Percentiles rank a stretch among this genome's conserved stretches.
phyloP scores from a whole-genome alignment of 2,329 filamentous ascomycete genomes.

The Penicillium sp. region DNA sequence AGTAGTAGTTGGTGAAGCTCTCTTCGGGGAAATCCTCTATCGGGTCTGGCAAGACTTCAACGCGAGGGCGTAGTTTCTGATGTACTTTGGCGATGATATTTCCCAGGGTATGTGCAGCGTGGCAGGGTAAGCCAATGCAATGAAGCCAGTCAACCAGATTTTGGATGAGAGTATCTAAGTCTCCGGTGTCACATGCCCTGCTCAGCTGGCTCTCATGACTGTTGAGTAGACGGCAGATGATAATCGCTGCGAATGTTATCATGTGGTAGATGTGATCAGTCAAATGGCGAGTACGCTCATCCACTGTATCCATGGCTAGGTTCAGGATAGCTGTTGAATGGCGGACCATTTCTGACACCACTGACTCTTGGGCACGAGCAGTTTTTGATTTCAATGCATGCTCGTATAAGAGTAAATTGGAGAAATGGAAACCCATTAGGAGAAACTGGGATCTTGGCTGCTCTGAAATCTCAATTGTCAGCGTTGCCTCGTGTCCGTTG shows the following conservation, averaged over 20 bases:
- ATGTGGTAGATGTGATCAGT: conserved; percentile 52
- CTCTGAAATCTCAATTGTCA: conserved; percentile 21
- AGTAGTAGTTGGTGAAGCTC: conserved; percentile 27
- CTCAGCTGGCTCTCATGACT: conserved; percentile 38
- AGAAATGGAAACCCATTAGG: conserved; percentile 49
- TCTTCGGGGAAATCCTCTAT: conserved; percentile 16
- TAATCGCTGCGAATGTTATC: conserved; percentile 45
- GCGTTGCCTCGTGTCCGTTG: neutral
- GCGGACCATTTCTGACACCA: conserved; percentile 45
- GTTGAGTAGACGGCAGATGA: conserved; percentile 36
- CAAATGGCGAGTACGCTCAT: conserved; percentile 47
- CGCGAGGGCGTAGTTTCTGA: conserved; percentile 35
- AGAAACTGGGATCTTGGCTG: conserved; percentile 49
- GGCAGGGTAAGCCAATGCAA: conserved; percentile 44
- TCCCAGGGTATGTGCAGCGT: conserved; percentile 44
- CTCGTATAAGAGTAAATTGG: conserved; percentile 45
- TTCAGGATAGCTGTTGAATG: conserved; percentile 43
- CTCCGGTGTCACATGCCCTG: conserved; percentile 30
- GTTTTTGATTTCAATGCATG: conserved; percentile 36
- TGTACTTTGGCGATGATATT: conserved; percentile 36
- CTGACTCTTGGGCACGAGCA: conserved; percentile 34
- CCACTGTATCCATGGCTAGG: conserved; percentile 45
- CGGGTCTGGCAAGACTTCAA: conserved; percentile 9
- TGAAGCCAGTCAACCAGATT: conserved; percentile 43
- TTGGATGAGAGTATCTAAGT: conserved; percentile 36